phyloP scores from a whole-genome alignment of 192 early-diverging fungal species.

The Linnemannia schmuckeri region DNA sequence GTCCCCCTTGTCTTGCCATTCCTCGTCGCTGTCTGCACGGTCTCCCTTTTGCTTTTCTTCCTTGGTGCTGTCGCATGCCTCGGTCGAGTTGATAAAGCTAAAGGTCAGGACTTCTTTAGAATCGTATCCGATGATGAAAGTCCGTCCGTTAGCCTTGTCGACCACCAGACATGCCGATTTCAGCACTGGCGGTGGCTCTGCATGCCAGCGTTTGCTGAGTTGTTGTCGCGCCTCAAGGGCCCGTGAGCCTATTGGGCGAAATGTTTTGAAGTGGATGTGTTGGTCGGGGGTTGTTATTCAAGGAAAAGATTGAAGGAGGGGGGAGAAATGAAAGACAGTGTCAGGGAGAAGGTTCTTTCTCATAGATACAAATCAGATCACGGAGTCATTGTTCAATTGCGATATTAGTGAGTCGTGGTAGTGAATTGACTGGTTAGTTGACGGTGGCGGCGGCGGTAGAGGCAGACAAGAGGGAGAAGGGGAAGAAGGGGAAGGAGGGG shows the following conservation, averaged over 20 bases:
- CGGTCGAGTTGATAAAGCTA: conserved; percentile 40
- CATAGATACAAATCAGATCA: neutral
- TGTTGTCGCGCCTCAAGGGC: neutral
- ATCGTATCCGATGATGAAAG: conserved; percentile 51
- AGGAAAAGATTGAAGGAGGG: neutral
- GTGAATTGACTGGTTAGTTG: neutral
- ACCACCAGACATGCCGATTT: conserved; percentile 32
- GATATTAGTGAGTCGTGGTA: neutral
- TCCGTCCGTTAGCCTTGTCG: conserved; percentile 27
- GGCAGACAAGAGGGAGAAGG: neutral
- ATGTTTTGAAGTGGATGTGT: neutral
- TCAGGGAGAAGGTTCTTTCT: conserved; percentile 1
- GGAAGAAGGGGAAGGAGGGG: neutral
- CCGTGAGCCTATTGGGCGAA: neutral
- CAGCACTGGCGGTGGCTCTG: conserved; percentile 42
- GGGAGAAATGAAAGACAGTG: neutral
- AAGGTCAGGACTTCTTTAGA: conserved; percentile 34
- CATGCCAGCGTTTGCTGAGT: conserved; percentile 36
- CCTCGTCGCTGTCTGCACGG: neutral
- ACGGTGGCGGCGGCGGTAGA: neutral
- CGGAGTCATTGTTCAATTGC: neutral
- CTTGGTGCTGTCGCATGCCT: conserved; percentile 31
- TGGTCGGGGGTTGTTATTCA: neutral
- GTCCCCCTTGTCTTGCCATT: conserved; percentile 27
- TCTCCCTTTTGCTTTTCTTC: conserved; percentile 20